Evolutionary conservation across 768 basidiomycete species (phyloP).

Genomic region (Asterophora parasitica): DNA sequence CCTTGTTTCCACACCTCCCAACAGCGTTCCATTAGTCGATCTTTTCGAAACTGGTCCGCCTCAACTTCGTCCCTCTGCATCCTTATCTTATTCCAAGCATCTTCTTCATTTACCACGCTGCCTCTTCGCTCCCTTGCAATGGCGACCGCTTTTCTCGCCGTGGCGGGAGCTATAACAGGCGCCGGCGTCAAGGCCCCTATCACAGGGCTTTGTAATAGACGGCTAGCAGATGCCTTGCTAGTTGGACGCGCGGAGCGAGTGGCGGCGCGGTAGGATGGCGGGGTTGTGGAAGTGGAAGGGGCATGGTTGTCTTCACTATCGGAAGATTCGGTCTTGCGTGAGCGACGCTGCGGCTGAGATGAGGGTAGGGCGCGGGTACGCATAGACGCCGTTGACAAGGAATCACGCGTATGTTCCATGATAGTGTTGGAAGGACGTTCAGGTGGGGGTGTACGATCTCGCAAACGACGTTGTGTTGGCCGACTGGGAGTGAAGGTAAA

Average conservation of each 20-base stretch:
- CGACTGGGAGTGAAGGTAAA: neutral
- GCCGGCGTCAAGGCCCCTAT: slow-evolving; percentile 8
- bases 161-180: slow-evolving; percentile 12
- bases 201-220: slow-evolving; percentile 22
- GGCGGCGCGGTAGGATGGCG: slow-evolving; percentile 47
- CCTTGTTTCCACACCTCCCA: slow-evolving; percentile 75
- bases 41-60: slow-evolving; percentile 64
- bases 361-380: slow-evolving; percentile 7
- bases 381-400: slow-evolving; percentile 7
- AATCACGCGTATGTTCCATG: slow-evolving; percentile 6
- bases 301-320: slow-evolving; percentile 27
- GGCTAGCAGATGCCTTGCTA: slow-evolving; percentile 15
- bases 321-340: slow-evolving; percentile 20
- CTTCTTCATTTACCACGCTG: slow-evolving; percentile 59
- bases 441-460: slow-evolving; percentile 3
- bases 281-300: slow-evolving; percentile 38
- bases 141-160: slow-evolving; percentile 26
- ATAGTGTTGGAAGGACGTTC: slow-evolving; percentile 11
- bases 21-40: slow-evolving; percentile 61
- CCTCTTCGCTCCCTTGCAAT: slow-evolving; percentile 38
- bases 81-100: slow-evolving; percentile 74
- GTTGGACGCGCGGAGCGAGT: slow-evolving; percentile 21
- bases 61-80: slow-evolving; percentile 65
- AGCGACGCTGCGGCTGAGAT: slow-evolving; percentile 1
- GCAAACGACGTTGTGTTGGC: neutral